phyloP scores from a whole-genome alignment of 2,329 filamentous ascomycete genomes.

The Chaetomiaceae sp. region DNA sequence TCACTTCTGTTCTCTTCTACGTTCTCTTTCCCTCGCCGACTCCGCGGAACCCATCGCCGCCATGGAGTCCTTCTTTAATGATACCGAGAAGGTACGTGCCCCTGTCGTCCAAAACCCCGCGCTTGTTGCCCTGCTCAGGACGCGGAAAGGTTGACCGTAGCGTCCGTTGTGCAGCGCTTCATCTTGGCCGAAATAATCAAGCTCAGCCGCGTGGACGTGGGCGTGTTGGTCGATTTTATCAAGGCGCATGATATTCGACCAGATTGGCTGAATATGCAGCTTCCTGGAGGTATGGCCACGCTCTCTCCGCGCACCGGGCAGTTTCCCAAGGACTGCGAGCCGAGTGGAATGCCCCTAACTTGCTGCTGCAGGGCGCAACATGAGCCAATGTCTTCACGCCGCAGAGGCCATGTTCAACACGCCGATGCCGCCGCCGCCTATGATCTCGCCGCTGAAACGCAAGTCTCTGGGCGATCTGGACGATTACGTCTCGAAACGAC shows the following conservation, averaged over 20 bases:
- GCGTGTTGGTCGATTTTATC: slow-evolving; percentile 42
- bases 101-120: slow-evolving; percentile 1
- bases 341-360: slow-evolving; percentile 13
- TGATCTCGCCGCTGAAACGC: slow-evolving; percentile 28
- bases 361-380: slow-evolving; percentile 29
- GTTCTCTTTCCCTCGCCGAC: slow-evolving; percentile 14
- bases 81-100: slow-evolving; percentile 46
- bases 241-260: slow-evolving; percentile 28
- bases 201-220: slow-evolving; percentile 44
- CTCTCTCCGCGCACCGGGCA: neutral
- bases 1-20: slow-evolving; percentile 19
- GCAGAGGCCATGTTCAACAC: slow-evolving; percentile 28
- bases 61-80: slow-evolving; percentile 44
- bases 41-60: slow-evolving; percentile 19
- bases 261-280: slow-evolving; percentile 32
- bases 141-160: slow-evolving; percentile 2
- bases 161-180: slow-evolving; percentile 41
- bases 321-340: neutral
- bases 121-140: slow-evolving; percentile 4
- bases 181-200: slow-evolving; percentile 54
- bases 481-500: slow-evolving; percentile 29
- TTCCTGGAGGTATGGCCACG: slow-evolving; percentile 28
- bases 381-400: slow-evolving; percentile 31
- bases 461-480: slow-evolving; percentile 27
- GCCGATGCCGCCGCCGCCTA: slow-evolving; percentile 24